A percentile compares a stretch with the other conserved stretches of the same genome.
Evolutionary conservation across 257 asterid genomes (phyloP).

Genomic region (Knoxia roxburghii): DNA sequence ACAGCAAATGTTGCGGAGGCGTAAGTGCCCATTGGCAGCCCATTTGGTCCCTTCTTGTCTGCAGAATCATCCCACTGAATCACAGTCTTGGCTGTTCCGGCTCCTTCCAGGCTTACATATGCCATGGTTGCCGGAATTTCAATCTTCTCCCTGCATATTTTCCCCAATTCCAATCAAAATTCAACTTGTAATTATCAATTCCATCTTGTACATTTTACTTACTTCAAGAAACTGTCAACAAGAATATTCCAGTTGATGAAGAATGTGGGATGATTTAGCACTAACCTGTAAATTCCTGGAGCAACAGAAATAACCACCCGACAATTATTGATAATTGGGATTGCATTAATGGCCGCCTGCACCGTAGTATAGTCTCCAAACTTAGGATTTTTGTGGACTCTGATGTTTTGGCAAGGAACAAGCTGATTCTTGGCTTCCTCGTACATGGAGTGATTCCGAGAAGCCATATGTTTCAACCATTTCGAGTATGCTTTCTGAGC

Average conservation of each 20-base stretch:
- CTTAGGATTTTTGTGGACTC: constrained; percentile 55
- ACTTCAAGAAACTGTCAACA: no score
- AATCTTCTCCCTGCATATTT: constrained; percentile 82
- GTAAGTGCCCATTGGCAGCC: constrained; percentile 67
- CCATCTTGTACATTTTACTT: neutral
- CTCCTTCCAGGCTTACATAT: constrained; percentile 67
- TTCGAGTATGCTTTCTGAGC: constrained; percentile 37
- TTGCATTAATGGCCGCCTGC: constrained; percentile 54
- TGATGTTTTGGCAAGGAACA: constrained; percentile 52
- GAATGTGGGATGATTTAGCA: constrained; percentile 11
- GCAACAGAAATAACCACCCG: constrained; percentile 65
- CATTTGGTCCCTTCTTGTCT: constrained; percentile 45
- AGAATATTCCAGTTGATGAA: no score
- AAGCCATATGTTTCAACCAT: constrained; percentile 55
- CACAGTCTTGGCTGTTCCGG: constrained; percentile 44
- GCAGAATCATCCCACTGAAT: constrained; percentile 81
- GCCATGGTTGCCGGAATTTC: constrained; percentile 78
- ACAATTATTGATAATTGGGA: constrained; percentile 66
- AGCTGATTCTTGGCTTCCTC: constrained; percentile 51
- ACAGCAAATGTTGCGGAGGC: constrained; percentile 91
- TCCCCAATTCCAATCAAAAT: neutral
- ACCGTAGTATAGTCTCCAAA: constrained; percentile 52
- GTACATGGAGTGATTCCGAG: constrained; percentile 46
- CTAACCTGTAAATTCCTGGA: constrained; percentile 80
- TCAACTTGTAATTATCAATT: neutral